Evolutionary conservation across 768 basidiomycete genomes (phyloP).

Genomic region (Crucibulum laeve): DNA sequence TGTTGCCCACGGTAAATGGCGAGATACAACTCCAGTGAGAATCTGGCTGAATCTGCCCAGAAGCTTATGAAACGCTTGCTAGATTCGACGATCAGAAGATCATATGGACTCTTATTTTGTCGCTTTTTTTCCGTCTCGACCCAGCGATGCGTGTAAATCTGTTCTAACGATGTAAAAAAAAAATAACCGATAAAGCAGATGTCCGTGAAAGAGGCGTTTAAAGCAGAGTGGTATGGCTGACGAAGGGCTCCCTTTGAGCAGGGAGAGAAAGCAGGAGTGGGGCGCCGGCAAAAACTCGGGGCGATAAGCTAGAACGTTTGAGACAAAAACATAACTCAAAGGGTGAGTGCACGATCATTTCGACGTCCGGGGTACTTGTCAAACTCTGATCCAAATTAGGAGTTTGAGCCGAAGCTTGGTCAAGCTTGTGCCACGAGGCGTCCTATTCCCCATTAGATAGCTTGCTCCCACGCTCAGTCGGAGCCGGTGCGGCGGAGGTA

Average conservation of each 20-base stretch:
- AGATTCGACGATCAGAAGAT: constrained; percentile 34
- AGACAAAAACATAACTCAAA: no score
- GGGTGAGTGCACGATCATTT: no score
- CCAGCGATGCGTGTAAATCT: not conserved
- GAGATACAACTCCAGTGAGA: constrained; percentile 17
- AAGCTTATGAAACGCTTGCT: constrained; percentile 24
- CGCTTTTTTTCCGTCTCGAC: constrained; percentile 2
- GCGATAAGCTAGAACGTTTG: no score
- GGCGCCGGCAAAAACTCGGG: no score
- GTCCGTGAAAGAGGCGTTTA: no score
- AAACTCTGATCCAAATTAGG: constrained; percentile 14
- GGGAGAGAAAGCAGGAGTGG: no score
- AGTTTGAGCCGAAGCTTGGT: not conserved
- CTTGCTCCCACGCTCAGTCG: constrained; percentile 21
- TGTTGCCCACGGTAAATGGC: constrained; percentile 37
- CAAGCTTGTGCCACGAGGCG: constrained; percentile 7
- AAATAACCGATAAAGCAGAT: no score
- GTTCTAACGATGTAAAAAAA: no score
- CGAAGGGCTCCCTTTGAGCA: no score
- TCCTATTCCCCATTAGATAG: constrained; percentile 5
- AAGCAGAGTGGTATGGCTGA: no score
- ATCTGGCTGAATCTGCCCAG: no score
- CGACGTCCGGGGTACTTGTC: constrained; percentile 10
- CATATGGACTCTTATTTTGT: constrained; percentile 13
- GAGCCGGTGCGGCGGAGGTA: constrained; percentile 22